Evolutionary conservation across 148 eudicot species (phyloP).

Genomic region (Limonium bicolor): DNA sequence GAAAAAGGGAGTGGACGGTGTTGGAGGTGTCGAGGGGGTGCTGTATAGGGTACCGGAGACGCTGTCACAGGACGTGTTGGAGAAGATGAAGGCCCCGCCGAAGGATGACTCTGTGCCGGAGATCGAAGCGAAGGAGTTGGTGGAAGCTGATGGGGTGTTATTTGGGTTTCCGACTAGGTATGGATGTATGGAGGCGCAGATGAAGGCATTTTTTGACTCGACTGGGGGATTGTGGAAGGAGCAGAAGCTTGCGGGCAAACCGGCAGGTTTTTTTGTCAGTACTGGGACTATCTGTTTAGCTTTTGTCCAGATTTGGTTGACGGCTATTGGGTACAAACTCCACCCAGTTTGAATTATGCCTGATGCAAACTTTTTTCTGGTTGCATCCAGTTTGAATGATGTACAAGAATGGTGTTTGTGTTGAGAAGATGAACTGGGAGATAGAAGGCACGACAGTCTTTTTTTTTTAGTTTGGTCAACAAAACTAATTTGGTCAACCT

Average conservation of each 20-base stretch:
- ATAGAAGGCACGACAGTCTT: no score
- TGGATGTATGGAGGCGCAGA: slow-evolving; percentile 89
- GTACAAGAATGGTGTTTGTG: no score
- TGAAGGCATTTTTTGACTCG: slow-evolving; percentile 91
- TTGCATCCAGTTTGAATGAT: no score
- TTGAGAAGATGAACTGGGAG: no score
- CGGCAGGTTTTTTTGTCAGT: slow-evolving; percentile 88
- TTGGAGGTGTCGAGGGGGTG: slow-evolving; percentile 57
- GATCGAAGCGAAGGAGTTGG: slow-evolving; percentile 35
- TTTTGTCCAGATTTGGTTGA: no score
- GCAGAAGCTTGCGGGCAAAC: slow-evolving; percentile 74
- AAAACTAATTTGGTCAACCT: no score
- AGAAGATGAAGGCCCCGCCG: slow-evolving; percentile 52
- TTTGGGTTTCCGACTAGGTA: slow-evolving; percentile 94
- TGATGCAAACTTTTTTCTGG: no score
- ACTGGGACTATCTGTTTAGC: no score
- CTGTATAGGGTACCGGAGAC: slow-evolving; percentile 72
- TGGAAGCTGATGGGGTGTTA: slow-evolving; percentile 47
- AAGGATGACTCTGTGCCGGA: slow-evolving; percentile 61
- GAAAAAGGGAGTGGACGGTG: slow-evolving; percentile 55
- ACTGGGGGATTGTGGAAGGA: slow-evolving; percentile 73
- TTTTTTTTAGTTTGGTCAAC: no score
- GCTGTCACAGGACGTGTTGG: slow-evolving; percentile 35
- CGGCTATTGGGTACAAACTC: no score
- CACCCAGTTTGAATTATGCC: no score